phyloP scores from a whole-genome alignment of 2,329 filamentous ascomycete genomes.

The Fusarium sp. region DNA sequence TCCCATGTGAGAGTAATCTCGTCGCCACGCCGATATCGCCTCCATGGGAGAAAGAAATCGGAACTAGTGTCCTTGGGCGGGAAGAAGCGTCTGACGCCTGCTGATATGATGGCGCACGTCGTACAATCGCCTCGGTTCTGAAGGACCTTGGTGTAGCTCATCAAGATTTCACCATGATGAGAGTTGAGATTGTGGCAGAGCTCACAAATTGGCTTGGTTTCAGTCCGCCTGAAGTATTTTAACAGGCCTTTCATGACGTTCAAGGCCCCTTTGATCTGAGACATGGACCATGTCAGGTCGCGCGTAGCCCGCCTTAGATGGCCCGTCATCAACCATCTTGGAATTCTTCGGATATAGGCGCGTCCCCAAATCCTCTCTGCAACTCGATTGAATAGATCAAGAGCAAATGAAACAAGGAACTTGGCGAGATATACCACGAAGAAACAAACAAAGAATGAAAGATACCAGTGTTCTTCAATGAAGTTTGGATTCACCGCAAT shows the following conservation, averaged over 20 bases:
- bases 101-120: constrained; percentile 7
- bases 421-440: neutral
- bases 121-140: neutral
- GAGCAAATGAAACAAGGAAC: neutral
- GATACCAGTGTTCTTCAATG: neutral
- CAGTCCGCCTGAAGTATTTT: neutral
- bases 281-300: neutral
- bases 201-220: neutral
- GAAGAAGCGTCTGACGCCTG: constrained; percentile 3
- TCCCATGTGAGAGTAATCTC: constrained; percentile 15
- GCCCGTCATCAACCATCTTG: neutral
- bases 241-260: neutral
- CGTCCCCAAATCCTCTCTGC: neutral
- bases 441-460: neutral
- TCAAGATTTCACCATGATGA: neutral
- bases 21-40: neutral
- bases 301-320: neutral
- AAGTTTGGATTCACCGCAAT: neutral
- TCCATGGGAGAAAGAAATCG: constrained; percentile 2
- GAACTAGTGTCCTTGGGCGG: neutral
- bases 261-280: neutral
- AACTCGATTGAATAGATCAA: neutral
- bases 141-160: neutral
- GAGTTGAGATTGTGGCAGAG: neutral
- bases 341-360: neutral